phyloP scores from a whole-genome alignment of 2,329 filamentous ascomycete genomes.

The Colletotrichum godetiae region DNA sequence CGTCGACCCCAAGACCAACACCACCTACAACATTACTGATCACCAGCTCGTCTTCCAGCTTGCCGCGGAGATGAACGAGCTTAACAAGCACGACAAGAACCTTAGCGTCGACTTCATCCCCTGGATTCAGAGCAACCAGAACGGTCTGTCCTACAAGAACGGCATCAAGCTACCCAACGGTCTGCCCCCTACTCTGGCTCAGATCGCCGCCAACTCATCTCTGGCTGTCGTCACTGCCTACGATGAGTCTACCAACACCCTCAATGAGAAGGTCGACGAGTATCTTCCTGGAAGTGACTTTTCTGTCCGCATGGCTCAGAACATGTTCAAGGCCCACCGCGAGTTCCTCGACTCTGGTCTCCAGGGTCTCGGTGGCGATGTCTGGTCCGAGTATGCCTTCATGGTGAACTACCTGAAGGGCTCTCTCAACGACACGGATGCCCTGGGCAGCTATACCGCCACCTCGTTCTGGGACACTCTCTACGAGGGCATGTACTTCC shows the following conservation, averaged over 20 bases:
- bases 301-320: slow-evolving; percentile 50
- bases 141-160: slow-evolving; percentile 62
- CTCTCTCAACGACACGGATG: slow-evolving; percentile 65
- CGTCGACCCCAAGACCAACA: slow-evolving; percentile 61
- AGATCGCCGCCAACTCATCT: slow-evolving; percentile 58
- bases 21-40: slow-evolving; percentile 69
- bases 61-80: slow-evolving; percentile 66
- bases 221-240: slow-evolving; percentile 46
- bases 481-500: slow-evolving; percentile 70
- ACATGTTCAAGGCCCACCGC: slow-evolving; percentile 58
- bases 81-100: slow-evolving; percentile 63
- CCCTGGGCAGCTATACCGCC: slow-evolving; percentile 42
- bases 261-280: slow-evolving; percentile 51
- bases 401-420: slow-evolving; percentile 68
- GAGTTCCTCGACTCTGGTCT: slow-evolving; percentile 50
- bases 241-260: slow-evolving; percentile 44
- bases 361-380: slow-evolving; percentile 62
- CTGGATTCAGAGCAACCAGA: slow-evolving; percentile 68
- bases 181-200: slow-evolving; percentile 61
- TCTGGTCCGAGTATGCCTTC: slow-evolving; percentile 74
- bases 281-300: slow-evolving; percentile 50
- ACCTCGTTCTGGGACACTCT: slow-evolving; percentile 60
- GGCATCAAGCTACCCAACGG: slow-evolving; percentile 62
- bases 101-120: slow-evolving; percentile 70
- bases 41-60: slow-evolving; percentile 75